Conservation (phyloP, 192 early-diverging fungal species). For the Haplosporangium gracile region DNA sequence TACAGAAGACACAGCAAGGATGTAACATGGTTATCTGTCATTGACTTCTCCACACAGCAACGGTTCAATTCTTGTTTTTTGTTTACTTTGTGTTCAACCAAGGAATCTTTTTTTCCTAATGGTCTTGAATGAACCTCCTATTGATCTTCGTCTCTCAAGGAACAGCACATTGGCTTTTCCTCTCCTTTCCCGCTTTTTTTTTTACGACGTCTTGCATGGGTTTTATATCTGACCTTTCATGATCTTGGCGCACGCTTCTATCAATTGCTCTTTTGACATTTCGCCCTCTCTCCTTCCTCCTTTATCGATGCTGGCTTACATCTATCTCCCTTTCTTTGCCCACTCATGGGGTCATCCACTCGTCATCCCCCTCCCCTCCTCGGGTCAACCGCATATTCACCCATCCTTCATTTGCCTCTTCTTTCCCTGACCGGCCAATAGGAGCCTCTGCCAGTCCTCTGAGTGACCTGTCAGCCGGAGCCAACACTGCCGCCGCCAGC, state of each 20-base stretch:
- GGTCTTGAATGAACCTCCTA: neutral
- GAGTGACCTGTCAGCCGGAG: slow-evolving; percentile 51
- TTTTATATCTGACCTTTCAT: neutral
- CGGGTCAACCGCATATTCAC: neutral
- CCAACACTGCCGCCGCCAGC: slow-evolving; percentile 24
- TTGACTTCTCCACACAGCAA: neutral
- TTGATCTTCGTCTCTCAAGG: neutral
- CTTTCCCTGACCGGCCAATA: slow-evolving; percentile 7
- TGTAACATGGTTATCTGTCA: neutral
- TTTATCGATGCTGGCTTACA: neutral
- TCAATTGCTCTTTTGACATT: slow-evolving; percentile 2
- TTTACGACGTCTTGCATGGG: neutral
- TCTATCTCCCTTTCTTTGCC: slow-evolving; percentile 4
- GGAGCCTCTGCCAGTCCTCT: slow-evolving; percentile 36
- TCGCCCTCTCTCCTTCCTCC: neutral
- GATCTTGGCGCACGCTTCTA: neutral
- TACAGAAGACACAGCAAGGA: neutral
- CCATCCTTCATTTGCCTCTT: neutral
- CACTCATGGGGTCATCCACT: neutral
- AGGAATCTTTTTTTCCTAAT: neutral
- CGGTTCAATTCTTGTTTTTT: neutral
- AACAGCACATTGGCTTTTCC: neutral
- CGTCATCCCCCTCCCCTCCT: neutral
- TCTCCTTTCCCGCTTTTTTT: neutral
- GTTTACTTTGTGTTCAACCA: neutral